Conservation (phyloP, 2,329 filamentous ascomycete species). For the Exophiala phaeomuriformis region DNA sequence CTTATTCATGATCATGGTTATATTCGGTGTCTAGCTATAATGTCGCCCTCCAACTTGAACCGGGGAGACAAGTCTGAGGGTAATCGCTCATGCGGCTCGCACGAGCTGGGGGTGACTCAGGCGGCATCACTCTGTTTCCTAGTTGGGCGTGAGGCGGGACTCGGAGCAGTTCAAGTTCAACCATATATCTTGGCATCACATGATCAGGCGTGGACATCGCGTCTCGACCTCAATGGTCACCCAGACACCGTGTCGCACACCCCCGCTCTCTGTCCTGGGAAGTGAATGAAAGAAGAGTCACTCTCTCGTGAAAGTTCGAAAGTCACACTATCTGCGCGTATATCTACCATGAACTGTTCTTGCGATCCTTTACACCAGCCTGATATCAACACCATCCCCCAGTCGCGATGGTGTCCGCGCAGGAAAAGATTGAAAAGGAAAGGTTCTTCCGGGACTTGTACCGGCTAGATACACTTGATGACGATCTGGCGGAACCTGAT, state of each 20-base stretch:
- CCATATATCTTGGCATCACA: constrained; percentile 14
- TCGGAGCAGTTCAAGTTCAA: neutral
- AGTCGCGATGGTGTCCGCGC: constrained; percentile 12
- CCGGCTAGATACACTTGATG: constrained; percentile 25
- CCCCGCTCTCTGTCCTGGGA: constrained; percentile 8
- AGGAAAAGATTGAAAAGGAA: constrained; percentile 22
- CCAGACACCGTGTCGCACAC: constrained; percentile 6
- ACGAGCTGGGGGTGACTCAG: too few species aligned
- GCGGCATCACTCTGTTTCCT: too few species aligned
- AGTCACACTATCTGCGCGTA: neutral
- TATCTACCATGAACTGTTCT: neutral
- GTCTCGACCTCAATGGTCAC: constrained; percentile 2
- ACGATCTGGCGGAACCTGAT: constrained; percentile 22
- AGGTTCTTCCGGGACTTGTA: constrained; percentile 24
- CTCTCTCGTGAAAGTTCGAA: neutral
- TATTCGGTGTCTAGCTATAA: too few species aligned
- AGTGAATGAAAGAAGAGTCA: constrained; percentile 2
- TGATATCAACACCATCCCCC: neutral
- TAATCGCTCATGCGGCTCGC: too few species aligned
- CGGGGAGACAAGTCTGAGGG: too few species aligned
- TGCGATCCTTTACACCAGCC: neutral
- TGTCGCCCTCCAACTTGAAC: too few species aligned
- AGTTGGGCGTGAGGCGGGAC: too few species aligned
- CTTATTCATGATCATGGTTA: too few species aligned
- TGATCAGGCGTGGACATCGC: constrained; percentile 13